Conservation (phyloP, 2,329 filamentous ascomycete genomes). For the Sporothrix globosa region DNA sequence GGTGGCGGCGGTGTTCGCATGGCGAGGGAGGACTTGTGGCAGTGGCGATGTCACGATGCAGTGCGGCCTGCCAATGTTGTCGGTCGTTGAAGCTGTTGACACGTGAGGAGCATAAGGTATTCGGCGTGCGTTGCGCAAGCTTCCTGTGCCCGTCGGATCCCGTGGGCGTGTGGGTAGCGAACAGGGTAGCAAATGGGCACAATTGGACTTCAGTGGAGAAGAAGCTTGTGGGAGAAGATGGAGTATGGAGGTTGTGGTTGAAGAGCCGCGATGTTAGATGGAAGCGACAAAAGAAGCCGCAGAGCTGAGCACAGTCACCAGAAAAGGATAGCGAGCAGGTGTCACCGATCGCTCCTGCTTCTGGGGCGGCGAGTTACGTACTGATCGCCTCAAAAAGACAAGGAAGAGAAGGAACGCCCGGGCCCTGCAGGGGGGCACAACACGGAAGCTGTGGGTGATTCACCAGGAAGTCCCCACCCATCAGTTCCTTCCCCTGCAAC, state of each 20-base stretch:
- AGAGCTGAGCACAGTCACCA: neutral
- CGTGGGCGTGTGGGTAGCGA: neutral
- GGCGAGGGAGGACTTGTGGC: neutral
- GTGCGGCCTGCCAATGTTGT: neutral
- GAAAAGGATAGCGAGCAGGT: neutral
- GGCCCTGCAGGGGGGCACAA: neutral
- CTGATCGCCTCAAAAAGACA: neutral
- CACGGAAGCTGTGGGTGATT: slow-evolving; percentile 12
- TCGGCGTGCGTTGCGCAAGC: neutral
- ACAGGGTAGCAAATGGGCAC: neutral
- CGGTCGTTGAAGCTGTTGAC: neutral
- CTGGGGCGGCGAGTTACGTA: slow-evolving; percentile 8
- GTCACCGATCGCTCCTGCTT: neutral
- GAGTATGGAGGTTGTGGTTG: neutral
- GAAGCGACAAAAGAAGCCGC: neutral
- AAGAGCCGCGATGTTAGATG: neutral
- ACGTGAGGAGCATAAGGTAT: neutral
- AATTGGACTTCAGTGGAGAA: neutral
- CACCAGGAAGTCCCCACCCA: neutral
- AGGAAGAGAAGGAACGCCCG: neutral
- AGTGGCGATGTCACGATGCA: neutral
- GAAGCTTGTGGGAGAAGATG: neutral
- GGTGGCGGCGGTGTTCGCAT: slow-evolving; percentile 2
- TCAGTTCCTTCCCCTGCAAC: neutral
- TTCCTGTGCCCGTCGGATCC: neutral